Evolutionary conservation across 441 rosid species (phyloP).

Genomic region (Omphalea diandra): DNA sequence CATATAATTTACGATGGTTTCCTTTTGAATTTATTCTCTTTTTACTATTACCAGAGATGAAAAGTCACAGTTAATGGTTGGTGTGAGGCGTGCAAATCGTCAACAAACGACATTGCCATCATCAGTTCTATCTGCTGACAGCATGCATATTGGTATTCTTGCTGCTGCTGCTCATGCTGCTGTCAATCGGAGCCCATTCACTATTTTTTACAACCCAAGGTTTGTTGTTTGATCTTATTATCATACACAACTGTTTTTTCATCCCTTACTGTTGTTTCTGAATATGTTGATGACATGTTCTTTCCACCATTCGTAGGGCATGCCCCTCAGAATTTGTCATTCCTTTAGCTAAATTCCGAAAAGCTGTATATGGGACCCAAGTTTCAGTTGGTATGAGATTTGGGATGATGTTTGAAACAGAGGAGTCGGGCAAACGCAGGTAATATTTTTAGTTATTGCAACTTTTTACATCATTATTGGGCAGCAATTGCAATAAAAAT

Average conservation of each 20-base stretch:
- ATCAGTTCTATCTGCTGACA: constrained; percentile 91
- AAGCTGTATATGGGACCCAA: constrained; percentile 83
- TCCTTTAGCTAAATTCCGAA: constrained; percentile 71
- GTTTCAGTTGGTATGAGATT: constrained; percentile 95
- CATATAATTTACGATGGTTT: neutral
- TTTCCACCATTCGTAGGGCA: constrained; percentile 46
- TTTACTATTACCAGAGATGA: constrained; percentile 55
- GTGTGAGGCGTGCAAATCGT: constrained; percentile 90
- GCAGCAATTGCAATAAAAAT: neutral
- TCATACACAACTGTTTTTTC: neutral
- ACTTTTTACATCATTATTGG: constrained; percentile 1
- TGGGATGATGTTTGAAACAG: constrained; percentile 99
- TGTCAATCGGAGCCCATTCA: constrained; percentile 74
- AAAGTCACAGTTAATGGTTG: constrained; percentile 93
- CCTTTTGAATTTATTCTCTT: neutral
- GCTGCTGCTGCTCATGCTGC: constrained; percentile 99
- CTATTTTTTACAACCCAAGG: constrained; percentile 96
- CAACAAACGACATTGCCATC: constrained; percentile 88
- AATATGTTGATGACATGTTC: constrained; percentile 15
- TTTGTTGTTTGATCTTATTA: constrained; percentile 27
- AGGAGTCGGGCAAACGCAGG: constrained; percentile 93
- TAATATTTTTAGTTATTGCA: constrained; percentile 22
- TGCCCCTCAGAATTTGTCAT: constrained; percentile 94
- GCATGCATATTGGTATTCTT: constrained; percentile 99
- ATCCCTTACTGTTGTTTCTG: neutral